These are phyloP conservation scores for Sporobolomyces pararoseus DNA, from an alignment of 768 basidiomycete genomes.

Conservation along the genomic window DNA sequence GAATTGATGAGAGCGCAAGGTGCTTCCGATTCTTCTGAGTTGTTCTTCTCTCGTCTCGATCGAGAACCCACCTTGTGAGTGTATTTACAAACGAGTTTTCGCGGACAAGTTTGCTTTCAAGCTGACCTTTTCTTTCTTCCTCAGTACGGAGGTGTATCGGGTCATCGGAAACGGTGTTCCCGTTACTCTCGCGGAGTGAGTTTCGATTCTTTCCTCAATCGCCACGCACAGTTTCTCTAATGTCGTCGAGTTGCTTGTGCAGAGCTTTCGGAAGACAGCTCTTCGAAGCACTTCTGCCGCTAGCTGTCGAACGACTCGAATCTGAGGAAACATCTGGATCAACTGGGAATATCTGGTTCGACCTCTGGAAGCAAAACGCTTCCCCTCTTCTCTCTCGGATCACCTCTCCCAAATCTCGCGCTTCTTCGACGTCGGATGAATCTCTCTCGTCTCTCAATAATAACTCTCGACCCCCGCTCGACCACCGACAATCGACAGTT, in stretches of 20 bases:
- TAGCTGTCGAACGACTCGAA: not conserved
- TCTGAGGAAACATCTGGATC: not conserved
- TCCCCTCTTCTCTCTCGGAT: not conserved
- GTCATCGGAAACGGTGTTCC: slow-evolving; percentile 28
- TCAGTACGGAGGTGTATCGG: not conserved
- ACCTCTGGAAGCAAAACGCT: not conserved
- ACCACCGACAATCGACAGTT: too few relatives aligned
- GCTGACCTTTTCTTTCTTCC: not conserved
- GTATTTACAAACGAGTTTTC: too few relatives aligned
- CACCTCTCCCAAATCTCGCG: too few relatives aligned
- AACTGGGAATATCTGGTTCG: not conserved
- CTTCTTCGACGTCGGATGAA: too few relatives aligned
- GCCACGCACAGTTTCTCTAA: not conserved
- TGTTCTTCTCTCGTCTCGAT: not conserved
- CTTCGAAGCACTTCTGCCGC: not conserved
- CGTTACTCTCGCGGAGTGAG: slow-evolving; percentile 4
- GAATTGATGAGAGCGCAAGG: slow-evolving; percentile 1
- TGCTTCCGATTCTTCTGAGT: slow-evolving; percentile 5
- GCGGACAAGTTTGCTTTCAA: too few relatives aligned
- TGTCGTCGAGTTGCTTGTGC: not conserved
- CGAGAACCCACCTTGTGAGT: not conserved
- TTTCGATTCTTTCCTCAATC: not conserved
- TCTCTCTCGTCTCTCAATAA: too few relatives aligned
- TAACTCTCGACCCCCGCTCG: too few relatives aligned
- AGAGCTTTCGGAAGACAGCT: slow-evolving; percentile 1